phyloP scores from a whole-genome alignment of 1,284 basidiomycete genomes.

The Ustilago tritici region DNA sequence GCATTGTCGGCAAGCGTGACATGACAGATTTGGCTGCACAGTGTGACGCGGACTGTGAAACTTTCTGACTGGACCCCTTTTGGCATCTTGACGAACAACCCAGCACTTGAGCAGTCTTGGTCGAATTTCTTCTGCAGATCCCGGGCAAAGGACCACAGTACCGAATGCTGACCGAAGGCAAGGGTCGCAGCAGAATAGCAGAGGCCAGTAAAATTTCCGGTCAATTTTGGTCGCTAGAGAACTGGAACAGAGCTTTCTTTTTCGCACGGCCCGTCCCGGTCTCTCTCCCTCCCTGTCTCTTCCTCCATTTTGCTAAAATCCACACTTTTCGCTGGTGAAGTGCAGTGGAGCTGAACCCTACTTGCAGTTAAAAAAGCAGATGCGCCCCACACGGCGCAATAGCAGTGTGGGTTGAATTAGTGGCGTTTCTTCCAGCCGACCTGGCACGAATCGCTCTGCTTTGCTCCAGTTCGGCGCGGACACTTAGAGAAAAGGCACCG shows the following conservation, averaged over 20 bases:
- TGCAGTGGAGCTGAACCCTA: constrained; percentile 27
- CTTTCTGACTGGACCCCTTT: constrained; percentile 14
- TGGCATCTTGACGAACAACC: not conserved
- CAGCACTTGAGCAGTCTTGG: not conserved
- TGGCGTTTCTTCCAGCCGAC: constrained; percentile 36
- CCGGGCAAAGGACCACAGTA: constrained; percentile 2
- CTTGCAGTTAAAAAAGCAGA: constrained; percentile 12
- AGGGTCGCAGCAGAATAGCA: not conserved
- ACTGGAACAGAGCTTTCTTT: constrained; percentile 8
- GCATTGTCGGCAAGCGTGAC: not conserved
- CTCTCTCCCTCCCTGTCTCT: not conserved
- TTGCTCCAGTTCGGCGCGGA: constrained; percentile 39
- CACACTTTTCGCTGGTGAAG: not conserved
- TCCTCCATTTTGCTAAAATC: not conserved
- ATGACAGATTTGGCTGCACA: constrained; percentile 8
- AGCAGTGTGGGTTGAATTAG: not conserved
- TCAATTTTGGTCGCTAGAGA: not conserved
- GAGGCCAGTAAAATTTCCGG: not conserved
- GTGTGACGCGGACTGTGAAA: constrained; percentile 11
- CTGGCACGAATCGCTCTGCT: constrained; percentile 30
- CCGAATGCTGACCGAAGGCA: constrained; percentile 2
- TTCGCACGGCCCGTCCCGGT: not conserved
- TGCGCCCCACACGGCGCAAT: not conserved
- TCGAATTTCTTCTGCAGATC: constrained; percentile 13
- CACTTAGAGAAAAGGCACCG: constrained; percentile 14